Conservation (phyloP, 2,329 filamentous ascomycete species). For the Diaporthe caulivora region DNA sequence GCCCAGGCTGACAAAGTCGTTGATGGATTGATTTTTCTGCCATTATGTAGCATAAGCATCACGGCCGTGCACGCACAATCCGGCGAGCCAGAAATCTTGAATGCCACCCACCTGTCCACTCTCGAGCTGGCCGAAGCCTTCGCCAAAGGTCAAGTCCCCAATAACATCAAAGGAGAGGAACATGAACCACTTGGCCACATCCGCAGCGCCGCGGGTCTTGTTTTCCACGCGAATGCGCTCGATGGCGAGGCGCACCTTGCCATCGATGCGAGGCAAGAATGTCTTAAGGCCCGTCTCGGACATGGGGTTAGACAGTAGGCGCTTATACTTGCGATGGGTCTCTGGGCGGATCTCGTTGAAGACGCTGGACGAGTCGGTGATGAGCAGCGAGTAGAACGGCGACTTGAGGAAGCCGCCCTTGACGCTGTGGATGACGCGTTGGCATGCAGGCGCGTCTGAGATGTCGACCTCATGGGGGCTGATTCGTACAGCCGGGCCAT, state of each 20-base stretch:
- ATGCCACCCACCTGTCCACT: slow-evolving; percentile 56
- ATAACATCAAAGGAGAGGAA: slow-evolving; percentile 68
- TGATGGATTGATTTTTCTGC: slow-evolving; percentile 56
- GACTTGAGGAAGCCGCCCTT: slow-evolving; percentile 48
- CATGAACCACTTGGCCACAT: slow-evolving; percentile 66
- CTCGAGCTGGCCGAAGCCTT: slow-evolving; percentile 66
- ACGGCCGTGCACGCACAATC: not conserved
- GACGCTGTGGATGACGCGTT: slow-evolving; percentile 47
- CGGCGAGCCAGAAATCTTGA: not conserved
- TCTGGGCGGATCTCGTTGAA: slow-evolving; percentile 56
- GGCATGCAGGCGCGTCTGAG: slow-evolving; percentile 42
- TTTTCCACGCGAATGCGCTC: slow-evolving; percentile 59
- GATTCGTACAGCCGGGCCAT: slow-evolving; percentile 46
- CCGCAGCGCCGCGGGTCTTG: slow-evolving; percentile 49
- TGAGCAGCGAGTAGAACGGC: slow-evolving; percentile 43
- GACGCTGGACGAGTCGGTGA: slow-evolving; percentile 45
- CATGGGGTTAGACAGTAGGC: slow-evolving; percentile 56
- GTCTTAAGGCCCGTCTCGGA: slow-evolving; percentile 52
- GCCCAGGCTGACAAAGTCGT: slow-evolving; percentile 51
- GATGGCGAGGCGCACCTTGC: slow-evolving; percentile 55
- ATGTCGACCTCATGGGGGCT: slow-evolving; percentile 45
- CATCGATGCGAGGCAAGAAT: slow-evolving; percentile 50
- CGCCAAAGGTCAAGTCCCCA: slow-evolving; percentile 65
- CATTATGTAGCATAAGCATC: not conserved
- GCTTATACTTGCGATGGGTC: slow-evolving; percentile 54